Conservation (phyloP, 768 basidiomycete genomes). For the Boletus edulis region DNA sequence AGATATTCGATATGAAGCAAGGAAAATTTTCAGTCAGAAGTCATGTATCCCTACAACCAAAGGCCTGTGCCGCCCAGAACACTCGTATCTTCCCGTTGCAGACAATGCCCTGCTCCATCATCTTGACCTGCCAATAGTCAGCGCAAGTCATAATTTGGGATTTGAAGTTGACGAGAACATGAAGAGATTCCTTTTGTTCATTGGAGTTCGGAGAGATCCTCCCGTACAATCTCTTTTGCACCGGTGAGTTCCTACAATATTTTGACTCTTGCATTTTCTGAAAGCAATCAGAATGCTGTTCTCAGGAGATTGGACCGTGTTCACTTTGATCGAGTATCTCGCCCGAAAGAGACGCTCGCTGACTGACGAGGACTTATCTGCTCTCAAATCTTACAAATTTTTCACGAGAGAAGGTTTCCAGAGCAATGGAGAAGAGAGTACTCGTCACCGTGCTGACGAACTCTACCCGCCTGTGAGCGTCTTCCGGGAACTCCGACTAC, state of each 20-base stretch:
- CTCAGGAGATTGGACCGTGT: background rate
- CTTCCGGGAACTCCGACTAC: constrained; percentile 67
- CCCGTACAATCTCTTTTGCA: background rate
- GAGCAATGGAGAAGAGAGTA: constrained; percentile 28
- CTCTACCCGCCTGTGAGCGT: constrained; percentile 79
- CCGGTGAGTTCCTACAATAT: background rate
- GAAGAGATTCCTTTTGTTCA: background rate
- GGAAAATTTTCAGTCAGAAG: constrained; percentile 30
- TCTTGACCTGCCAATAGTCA: background rate
- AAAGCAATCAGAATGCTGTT: background rate
- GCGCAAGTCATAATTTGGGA: too few species aligned
- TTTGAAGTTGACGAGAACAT: constrained; percentile 36
- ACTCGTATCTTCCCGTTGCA: constrained; percentile 78
- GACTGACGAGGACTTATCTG: background rate
- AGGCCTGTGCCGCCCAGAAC: constrained; percentile 66
- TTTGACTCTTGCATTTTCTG: background rate
- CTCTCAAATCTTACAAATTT: background rate
- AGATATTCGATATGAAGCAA: constrained; percentile 30
- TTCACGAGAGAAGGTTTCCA: constrained; percentile 12
- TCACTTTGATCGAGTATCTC: background rate
- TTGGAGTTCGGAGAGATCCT: background rate
- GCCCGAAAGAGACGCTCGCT: background rate
- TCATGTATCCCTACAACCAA: constrained; percentile 44
- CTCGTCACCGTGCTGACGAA: constrained; percentile 58
- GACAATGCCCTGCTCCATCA: constrained; percentile 39